phyloP scores from a whole-genome alignment of 1,284 basidiomycete genomes.

The Apiotrichum siamense region DNA sequence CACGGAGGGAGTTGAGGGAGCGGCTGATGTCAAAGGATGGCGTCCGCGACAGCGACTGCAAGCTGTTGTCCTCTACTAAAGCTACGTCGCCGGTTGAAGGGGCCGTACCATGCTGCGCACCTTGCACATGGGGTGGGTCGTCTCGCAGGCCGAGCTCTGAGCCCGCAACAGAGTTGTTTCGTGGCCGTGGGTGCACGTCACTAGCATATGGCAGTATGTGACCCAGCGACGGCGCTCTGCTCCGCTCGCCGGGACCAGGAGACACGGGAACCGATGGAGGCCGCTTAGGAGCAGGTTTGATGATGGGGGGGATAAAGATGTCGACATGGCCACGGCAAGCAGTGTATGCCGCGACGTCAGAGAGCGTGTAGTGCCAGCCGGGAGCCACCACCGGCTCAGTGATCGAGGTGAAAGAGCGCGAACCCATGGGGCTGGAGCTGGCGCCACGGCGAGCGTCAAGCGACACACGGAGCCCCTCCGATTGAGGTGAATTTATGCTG shows the following conservation, averaged over 20 bases:
- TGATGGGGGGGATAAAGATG: conserved; percentile 37
- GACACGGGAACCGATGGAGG: background rate
- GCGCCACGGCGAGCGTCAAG: background rate
- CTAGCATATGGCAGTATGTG: background rate
- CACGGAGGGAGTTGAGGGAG: background rate
- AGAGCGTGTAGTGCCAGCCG: conserved; percentile 34
- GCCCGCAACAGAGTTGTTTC: background rate
- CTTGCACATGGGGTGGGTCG: too few relatives aligned
- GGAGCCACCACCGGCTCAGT: conserved; percentile 4
- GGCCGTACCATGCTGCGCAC: too few relatives aligned
- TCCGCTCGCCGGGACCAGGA: background rate
- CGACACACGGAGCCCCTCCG: conserved; percentile 1
- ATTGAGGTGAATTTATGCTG: conserved; percentile 9
- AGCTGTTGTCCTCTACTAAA: background rate
- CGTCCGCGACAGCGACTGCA: background rate
- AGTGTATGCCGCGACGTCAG: conserved; percentile 35
- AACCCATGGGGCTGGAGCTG: background rate
- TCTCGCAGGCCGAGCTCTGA: background rate
- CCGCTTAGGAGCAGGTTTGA: background rate
- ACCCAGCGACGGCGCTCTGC: background rate
- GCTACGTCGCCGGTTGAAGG: background rate
- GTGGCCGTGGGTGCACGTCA: too few relatives aligned
- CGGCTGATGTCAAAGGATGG: conserved; percentile 4
- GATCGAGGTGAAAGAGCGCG: background rate
- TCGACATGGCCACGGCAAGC: conserved; percentile 32